Conservation (phyloP, 2,329 filamentous ascomycete genomes). For the Phyllosticta citribraziliensis region DNA sequence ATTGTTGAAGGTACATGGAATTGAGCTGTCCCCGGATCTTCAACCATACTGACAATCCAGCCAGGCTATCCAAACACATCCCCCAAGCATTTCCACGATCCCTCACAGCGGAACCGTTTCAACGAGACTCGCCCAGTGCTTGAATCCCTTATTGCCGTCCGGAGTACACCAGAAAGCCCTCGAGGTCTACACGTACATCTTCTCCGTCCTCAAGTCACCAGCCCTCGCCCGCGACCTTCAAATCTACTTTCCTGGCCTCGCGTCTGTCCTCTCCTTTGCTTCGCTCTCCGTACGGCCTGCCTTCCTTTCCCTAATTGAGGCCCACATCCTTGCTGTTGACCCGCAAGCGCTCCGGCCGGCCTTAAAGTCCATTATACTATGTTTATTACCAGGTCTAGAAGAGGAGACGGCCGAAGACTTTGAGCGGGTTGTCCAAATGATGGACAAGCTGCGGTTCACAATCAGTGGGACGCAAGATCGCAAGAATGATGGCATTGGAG, state of each 20-base stretch:
- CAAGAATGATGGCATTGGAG: slow-evolving; percentile 34
- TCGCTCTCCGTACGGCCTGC: slow-evolving; percentile 81
- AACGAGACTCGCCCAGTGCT: slow-evolving; percentile 86
- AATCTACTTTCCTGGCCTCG: slow-evolving; percentile 81
- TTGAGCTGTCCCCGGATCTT: neutral
- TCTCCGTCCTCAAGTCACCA: slow-evolving; percentile 66
- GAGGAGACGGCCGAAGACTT: slow-evolving; percentile 98
- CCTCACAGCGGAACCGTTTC: slow-evolving; percentile 77
- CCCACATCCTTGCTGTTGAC: slow-evolving; percentile 64
- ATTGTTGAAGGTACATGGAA: slow-evolving; percentile 63
- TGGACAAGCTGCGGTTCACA: slow-evolving; percentile 60
- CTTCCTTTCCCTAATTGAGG: slow-evolving; percentile 76
- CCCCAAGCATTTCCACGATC: slow-evolving; percentile 58
- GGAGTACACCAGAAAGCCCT: slow-evolving; percentile 96
- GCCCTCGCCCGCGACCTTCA: slow-evolving; percentile 72
- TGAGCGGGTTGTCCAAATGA: slow-evolving; percentile 68
- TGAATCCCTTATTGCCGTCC: slow-evolving; percentile 86
- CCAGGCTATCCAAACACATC: slow-evolving; percentile 80
- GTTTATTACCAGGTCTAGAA: slow-evolving; percentile 83
- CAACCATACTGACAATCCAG: slow-evolving; percentile 6
- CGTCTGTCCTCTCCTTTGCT: slow-evolving; percentile 84
- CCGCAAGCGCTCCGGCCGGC: slow-evolving; percentile 68
- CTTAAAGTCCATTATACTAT: slow-evolving; percentile 79
- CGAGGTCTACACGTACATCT: slow-evolving; percentile 86
- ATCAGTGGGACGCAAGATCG: slow-evolving; percentile 40